Evolutionary conservation across 73 alveolate species (phyloP).

Genomic region (Diophrys sp.): DNA sequence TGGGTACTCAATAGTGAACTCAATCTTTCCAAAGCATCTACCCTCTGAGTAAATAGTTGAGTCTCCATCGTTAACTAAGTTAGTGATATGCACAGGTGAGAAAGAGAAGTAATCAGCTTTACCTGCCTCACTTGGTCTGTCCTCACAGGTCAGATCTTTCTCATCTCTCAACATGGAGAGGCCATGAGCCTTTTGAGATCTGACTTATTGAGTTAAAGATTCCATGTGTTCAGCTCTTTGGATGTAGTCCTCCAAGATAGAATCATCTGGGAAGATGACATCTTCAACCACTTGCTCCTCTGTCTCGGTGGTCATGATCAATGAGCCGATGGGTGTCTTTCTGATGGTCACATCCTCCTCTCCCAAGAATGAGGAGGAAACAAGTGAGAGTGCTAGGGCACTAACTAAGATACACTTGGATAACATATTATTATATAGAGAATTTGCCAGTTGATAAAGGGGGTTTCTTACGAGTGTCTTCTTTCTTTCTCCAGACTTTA

Average conservation of each 20-base stretch:
- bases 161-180: too few species aligned
- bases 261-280: not conserved
- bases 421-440: too few species aligned
- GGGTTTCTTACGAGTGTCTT: too few species aligned
- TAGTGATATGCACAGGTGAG: not conserved
- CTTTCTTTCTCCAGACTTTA: too few species aligned
- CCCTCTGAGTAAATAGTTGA: not conserved
- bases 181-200: too few species aligned
- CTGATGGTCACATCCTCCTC: too few species aligned
- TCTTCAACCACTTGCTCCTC: not conserved
- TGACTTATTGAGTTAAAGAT: too few species aligned
- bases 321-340: not conserved
- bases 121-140: not conserved
- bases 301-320: not conserved
- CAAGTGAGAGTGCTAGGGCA: too few species aligned
- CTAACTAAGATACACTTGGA: too few species aligned
- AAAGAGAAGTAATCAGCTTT: not conserved
- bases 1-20: not conserved
- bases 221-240: not conserved
- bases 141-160: not conserved
- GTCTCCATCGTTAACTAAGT: not conserved
- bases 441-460: too few species aligned
- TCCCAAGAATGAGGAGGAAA: too few species aligned
- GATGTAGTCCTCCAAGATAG: not conserved
- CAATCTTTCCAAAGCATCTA: not conserved